These are phyloP conservation scores for Flaveria brownii DNA, from an alignment of 129 eudicot species.

Conservation along the genomic window DNA sequence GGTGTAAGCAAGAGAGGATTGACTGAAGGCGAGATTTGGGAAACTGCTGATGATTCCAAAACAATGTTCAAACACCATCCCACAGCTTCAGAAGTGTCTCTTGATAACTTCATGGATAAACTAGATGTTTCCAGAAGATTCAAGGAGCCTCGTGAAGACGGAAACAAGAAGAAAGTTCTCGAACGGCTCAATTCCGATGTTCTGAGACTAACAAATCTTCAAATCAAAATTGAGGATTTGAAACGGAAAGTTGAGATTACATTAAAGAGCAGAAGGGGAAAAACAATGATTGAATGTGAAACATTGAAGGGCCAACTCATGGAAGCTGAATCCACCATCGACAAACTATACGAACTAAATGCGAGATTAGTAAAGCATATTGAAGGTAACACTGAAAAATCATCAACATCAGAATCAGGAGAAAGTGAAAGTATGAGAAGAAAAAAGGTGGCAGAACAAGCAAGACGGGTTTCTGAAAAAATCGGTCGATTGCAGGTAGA, in stretches of 20 bases:
- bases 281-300: constrained; percentile 52
- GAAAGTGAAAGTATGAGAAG: constrained; percentile 47
- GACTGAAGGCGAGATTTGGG: constrained; percentile 61
- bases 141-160: constrained; percentile 36
- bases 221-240: constrained; percentile 73
- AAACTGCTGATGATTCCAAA: constrained; percentile 46
- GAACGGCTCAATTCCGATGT: constrained; percentile 79
- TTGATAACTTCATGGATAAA: constrained; percentile 45
- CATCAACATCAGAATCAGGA: constrained; percentile 21
- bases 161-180: constrained; percentile 53
- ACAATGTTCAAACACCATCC: constrained; percentile 25
- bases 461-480: constrained; percentile 68
- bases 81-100: constrained; percentile 28
- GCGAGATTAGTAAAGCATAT: constrained; percentile 52
- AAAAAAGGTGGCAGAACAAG: constrained; percentile 63
- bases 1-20: constrained; percentile 44
- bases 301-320: constrained; percentile 55
- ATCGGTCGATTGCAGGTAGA: constrained; percentile 81
- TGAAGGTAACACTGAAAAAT: constrained; percentile 34
- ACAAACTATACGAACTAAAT: constrained; percentile 59
- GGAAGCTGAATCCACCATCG: constrained; percentile 64
- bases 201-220: constrained; percentile 70
- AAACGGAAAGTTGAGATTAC: constrained; percentile 56
- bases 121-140: constrained; percentile 54
- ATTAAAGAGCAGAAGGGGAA: constrained; percentile 50